A percentile compares a stretch with the other conserved stretches of the same genome.
phyloP scores from a whole-genome alignment of 1,284 basidiomycete genomes.

The Golubevia sp. region DNA sequence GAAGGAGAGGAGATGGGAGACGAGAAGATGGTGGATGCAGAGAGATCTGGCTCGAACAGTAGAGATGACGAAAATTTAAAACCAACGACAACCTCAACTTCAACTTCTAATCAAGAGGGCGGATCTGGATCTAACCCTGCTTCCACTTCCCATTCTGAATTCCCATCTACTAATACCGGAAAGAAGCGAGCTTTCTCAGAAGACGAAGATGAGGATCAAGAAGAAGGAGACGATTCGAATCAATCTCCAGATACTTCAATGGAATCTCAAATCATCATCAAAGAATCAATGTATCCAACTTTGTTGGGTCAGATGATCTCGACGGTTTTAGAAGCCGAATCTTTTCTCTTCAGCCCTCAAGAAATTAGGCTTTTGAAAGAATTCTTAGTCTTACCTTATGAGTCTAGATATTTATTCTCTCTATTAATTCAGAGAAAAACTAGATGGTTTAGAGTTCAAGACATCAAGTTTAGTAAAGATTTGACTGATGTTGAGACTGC shows the following conservation, averaged over 20 bases:
- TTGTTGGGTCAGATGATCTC: constrained; percentile 55
- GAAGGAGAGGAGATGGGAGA: too few relatives aligned
- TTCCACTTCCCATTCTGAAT: too few relatives aligned
- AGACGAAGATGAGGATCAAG: too few relatives aligned
- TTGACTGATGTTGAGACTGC: constrained; percentile 26
- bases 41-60: not conserved
- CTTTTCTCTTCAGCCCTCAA: constrained; percentile 40
- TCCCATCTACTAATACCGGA: too few relatives aligned
- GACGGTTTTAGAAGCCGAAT: constrained; percentile 47
- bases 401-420: constrained; percentile 50
- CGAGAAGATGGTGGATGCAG: constrained; percentile 1
- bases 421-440: constrained; percentile 47
- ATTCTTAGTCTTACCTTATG: constrained; percentile 39
- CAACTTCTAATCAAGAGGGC: too few relatives aligned
- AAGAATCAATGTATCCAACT: constrained; percentile 53
- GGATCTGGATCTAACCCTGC: too few relatives aligned
- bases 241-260: not conserved
- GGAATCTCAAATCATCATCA: not conserved
- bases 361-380: constrained; percentile 35
- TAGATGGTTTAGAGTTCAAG: constrained; percentile 48
- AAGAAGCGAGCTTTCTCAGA: too few relatives aligned
- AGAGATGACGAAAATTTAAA: too few relatives aligned
- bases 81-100: too few relatives aligned
- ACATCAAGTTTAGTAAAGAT: constrained; percentile 24
- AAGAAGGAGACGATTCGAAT: not conserved